Evolutionary conservation across 208 protist species (phyloP).

Genomic region (Wallacemonas sp.): DNA sequence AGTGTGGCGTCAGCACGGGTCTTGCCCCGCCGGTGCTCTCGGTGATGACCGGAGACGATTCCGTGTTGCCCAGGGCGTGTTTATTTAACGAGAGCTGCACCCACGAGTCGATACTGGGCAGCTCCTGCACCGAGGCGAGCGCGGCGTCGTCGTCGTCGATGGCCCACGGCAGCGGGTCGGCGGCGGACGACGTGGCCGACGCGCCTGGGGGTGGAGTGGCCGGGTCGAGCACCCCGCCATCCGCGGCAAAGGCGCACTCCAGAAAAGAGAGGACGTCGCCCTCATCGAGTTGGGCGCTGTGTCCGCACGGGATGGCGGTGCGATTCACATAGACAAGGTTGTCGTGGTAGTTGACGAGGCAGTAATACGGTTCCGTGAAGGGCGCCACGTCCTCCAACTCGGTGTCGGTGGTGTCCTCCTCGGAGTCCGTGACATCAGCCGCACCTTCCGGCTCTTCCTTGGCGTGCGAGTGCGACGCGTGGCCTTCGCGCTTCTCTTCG

Average conservation of each 20-base stretch:
- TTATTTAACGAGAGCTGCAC: background rate
- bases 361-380: constrained; percentile 55
- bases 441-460: background rate
- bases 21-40: constrained; percentile 18
- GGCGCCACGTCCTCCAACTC: background rate
- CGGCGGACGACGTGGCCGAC: background rate
- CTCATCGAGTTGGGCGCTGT: constrained; percentile 40
- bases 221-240: constrained; percentile 50
- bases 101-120: constrained; percentile 14
- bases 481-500: background rate
- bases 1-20: background rate
- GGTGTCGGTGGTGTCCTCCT: background rate
- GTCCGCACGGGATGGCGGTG: constrained; percentile 23
- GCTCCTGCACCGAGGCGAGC: constrained; percentile 5
- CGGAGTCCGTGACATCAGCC: background rate
- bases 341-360: constrained; percentile 67
- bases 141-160: background rate
- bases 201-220: background rate
- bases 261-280: constrained; percentile 80
- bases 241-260: constrained; percentile 66
- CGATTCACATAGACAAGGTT: constrained; percentile 69
- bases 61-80: background rate
- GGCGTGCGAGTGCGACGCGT: background rate
- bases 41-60: constrained; percentile 1
- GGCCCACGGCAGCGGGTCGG: background rate